Conservation (phyloP, 2,329 filamentous ascomycete species). For the Arthrobotrys sinensis region DNA sequence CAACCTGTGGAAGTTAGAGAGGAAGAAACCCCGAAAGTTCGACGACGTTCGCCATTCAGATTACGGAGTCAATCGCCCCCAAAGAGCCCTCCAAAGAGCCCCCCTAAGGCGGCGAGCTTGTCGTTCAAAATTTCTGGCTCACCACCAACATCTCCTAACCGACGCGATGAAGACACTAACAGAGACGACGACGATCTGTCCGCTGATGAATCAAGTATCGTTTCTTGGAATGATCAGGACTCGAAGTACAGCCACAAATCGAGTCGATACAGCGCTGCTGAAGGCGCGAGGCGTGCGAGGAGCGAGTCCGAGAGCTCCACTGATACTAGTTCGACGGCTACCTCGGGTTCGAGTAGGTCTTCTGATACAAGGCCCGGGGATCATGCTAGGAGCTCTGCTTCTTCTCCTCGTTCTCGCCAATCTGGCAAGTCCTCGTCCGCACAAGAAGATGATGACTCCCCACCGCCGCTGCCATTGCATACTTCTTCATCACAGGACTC, state of each 20-base stretch:
- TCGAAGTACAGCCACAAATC: slow-evolving; percentile 42
- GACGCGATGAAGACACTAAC: slow-evolving; percentile 11
- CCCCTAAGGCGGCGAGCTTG: slow-evolving; percentile 44
- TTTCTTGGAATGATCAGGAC: slow-evolving; percentile 56
- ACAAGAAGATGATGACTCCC: slow-evolving; percentile 59
- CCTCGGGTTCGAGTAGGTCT: slow-evolving; percentile 38
- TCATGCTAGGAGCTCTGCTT: slow-evolving; percentile 40
- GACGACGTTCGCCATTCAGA: slow-evolving; percentile 54
- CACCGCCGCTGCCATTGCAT: slow-evolving; percentile 64
- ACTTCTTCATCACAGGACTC: slow-evolving; percentile 53
- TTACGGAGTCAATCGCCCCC: slow-evolving; percentile 51
- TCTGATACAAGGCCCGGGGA: slow-evolving; percentile 42
- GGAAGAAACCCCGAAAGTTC: slow-evolving; percentile 59
- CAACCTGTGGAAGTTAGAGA: slow-evolving; percentile 36
- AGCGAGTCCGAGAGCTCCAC: slow-evolving; percentile 58
- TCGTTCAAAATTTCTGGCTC: slow-evolving; percentile 50
- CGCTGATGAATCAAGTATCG: slow-evolving; percentile 47
- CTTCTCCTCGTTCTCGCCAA: slow-evolving; percentile 37
- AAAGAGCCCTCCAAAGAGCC: slow-evolving; percentile 41
- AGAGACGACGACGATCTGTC: slow-evolving; percentile 41
- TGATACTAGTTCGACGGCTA: slow-evolving; percentile 39
- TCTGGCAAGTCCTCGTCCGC: slow-evolving; percentile 19
- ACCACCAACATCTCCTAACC: slow-evolving; percentile 38
- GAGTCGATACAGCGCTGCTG: slow-evolving; percentile 34
- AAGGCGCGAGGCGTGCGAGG: slow-evolving; percentile 37